Evolutionary conservation across 2,329 filamentous ascomycete genomes (phyloP), one percentile per base, ranked within the genome.

Genomic region (Seiridium unicorne): DNA sequence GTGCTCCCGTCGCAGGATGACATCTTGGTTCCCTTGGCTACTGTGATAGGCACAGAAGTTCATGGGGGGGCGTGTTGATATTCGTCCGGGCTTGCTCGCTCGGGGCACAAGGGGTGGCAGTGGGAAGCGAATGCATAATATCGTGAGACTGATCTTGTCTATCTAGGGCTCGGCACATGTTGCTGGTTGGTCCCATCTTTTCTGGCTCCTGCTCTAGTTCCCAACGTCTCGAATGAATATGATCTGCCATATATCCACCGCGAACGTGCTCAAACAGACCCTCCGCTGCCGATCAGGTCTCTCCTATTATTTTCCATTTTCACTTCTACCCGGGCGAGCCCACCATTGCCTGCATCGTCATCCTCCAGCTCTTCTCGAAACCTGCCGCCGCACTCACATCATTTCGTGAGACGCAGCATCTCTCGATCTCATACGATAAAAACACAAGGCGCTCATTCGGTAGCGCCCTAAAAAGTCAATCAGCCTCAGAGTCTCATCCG

Each of bases 181-280:
- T 46, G 31, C 44, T 47, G 44, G 40, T 35, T 56, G 54, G 54
- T 56, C 34, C 54, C 54, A 47, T 56, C 42, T 55, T 34, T 55
- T n/a, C 51, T 55, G 18, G 35, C 49, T 35, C 49, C 13, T 51
- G 34, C 31, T 32, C 35, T 51, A 35, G 49, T n/a, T 35, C 36
- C 18, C 42, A 56, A 44, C 42, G 54, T 56, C 35, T 44, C 54
- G 54, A 56, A 46, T 11, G 40, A 55, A 55, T 55, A 26, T 55
- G 54, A 56, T 56, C 54, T 42, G 31, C 54, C 54, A 44, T 56
- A 56, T 48, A 44, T 56, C 54, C 54, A 56, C 54, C 51, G 42
- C 51, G 51, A 55, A 44, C 51, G 31, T 56, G 40, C 54, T 47
- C 54, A 44, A 9, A 35, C 7, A 55, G 49, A 51, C 49, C 49